These are phyloP conservation scores for Solanum chiquidenum DNA, from an alignment of 257 asterid species.

Conservation along the genomic window DNA sequence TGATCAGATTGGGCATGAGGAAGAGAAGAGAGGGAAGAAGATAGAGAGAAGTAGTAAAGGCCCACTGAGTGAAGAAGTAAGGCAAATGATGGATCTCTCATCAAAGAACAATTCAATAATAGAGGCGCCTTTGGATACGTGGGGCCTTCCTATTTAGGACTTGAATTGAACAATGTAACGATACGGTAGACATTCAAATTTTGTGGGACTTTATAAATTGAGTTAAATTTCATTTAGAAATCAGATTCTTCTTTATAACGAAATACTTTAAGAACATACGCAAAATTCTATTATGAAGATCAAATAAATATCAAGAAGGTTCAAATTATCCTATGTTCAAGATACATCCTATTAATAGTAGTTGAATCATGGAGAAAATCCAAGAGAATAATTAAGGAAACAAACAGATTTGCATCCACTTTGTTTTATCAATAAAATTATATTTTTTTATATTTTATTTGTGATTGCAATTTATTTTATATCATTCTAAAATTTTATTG, in stretches of 20 bases:
- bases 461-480: not conserved
- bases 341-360: not conserved
- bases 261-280: not conserved
- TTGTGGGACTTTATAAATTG: accelerated
- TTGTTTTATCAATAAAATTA: not conserved
- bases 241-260: no score
- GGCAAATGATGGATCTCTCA: not conserved
- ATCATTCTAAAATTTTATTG: not conserved
- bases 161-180: not conserved
- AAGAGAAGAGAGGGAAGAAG: not conserved
- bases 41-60: not conserved
- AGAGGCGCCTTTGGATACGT: not conserved
- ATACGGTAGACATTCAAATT: accelerated
- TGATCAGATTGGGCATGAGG: not conserved
- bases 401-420: not conserved
- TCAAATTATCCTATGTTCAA: not conserved
- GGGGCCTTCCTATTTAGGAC: not conserved
- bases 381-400: not conserved
- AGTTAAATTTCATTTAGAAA: no score
- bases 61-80: slow-evolving; percentile 2
- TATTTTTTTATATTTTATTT: not conserved
- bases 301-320: not conserved
- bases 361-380: not conserved
- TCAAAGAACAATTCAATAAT: not conserved
- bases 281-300: no score